Evolutionary conservation across 345 rosid genomes (phyloP), one percentile per base, ranked within the genome.

Genomic region (Angophora floribunda): DNA sequence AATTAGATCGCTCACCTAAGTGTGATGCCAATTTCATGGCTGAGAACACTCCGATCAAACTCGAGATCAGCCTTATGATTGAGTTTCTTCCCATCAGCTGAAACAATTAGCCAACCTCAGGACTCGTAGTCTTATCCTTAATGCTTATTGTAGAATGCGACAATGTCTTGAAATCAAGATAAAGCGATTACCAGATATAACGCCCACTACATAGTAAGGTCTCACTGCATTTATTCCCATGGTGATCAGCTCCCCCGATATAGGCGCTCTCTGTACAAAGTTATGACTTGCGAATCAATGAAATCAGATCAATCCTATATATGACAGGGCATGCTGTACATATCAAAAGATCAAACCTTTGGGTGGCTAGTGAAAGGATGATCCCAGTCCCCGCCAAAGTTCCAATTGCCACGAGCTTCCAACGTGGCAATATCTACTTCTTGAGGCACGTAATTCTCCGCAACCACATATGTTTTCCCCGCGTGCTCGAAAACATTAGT

Each of bases 291-390:
- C 59, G 19, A 19, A 55, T 55, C 59, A 55, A 55, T 55, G 26
- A 55, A 55, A 55, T 55, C 21, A 55, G 26, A 19, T 55, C 59
- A 55, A 55, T 21, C 59, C 26, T 55, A 19, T 55, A 53, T 6
- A 19, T 55, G 59, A 7, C 10, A 6, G 22, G 59, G 59, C 26
- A 55, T 55, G 7, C 24, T 55, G 59, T 36, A 36, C 49, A 28
- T 19, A 79, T 32, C 41, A 50, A 85, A 52, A 49, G 28, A 44
- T 87, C 26, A 11, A 49, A 93, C 95, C 93, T 93, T 94, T 24
- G 94, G 94, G 75, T 94, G 94, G 63, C 90, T 84, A 6, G 93
- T 91, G 80, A 91, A 93, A 26, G 93, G 93, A 19, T 91, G 88
- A 67, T 70, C 78, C 95, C 94, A 92, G 16, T 89, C 89, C 87